A percentile compares a stretch with the other conserved stretches of the same genome.
phyloP scores from a whole-genome alignment of 106 monocot genomes.

The Allium sativum region DNA sequence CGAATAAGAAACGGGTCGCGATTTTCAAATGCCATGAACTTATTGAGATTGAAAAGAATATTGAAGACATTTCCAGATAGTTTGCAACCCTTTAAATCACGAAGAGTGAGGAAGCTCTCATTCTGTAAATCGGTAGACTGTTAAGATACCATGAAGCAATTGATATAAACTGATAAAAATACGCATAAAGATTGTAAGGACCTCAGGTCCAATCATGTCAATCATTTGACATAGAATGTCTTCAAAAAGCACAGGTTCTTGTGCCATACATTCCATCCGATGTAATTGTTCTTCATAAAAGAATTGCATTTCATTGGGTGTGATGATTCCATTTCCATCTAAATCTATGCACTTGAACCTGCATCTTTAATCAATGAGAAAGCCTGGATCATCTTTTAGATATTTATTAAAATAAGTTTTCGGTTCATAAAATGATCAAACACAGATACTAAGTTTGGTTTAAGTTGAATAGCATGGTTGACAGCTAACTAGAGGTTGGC shows the following conservation, averaged over 20 bases:
- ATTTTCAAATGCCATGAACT: conserved; percentile 96
- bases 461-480: too few species aligned
- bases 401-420: too few species aligned
- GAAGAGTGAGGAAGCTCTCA: conserved; percentile 48
- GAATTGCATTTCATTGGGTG: conserved; percentile 83
- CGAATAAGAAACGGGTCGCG: conserved; percentile 96
- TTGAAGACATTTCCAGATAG: conserved; percentile 94
- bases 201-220: conserved; percentile 95
- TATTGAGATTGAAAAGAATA: conserved; percentile 96
- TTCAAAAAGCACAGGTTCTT: conserved; percentile 91
- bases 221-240: conserved; percentile 95
- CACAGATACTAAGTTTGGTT: too few species aligned
- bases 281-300: conserved; percentile 97
- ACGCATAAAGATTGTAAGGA: conserved; percentile 6
- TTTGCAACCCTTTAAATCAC: conserved; percentile 73
- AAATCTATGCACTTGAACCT: conserved; percentile 98
- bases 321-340: conserved; percentile 86
- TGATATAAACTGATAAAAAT: neutral
- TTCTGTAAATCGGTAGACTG: conserved; percentile 33
- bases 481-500: too few species aligned
- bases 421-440: too few species aligned
- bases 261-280: conserved; percentile 99
- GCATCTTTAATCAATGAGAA: conserved; percentile 5
- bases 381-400: too few species aligned
- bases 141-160: neutral